A percentile compares a stretch with the other conserved stretches of the same genome.
Evolutionary conservation across 2,329 filamentous ascomycete genomes (phyloP).

Genomic region (Ilyonectria destructans): DNA sequence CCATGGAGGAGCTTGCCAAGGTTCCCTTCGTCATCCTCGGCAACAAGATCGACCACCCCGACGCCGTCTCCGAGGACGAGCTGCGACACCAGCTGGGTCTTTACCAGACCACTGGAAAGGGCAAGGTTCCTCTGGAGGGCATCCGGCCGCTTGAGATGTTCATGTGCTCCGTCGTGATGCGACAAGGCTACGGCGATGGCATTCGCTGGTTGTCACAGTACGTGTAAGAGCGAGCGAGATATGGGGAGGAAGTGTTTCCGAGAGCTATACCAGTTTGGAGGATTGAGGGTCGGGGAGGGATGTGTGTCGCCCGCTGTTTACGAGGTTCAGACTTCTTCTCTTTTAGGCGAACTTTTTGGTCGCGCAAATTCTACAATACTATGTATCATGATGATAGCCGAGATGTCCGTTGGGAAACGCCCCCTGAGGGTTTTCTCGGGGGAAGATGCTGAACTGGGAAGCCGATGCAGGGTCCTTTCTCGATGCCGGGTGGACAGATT

Average conservation of each 20-base stretch:
- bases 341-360: constrained; percentile 54
- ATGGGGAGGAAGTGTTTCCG: constrained; percentile 22
- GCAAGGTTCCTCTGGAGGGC: constrained; percentile 92
- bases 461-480: constrained; percentile 9
- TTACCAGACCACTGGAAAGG: constrained; percentile 97
- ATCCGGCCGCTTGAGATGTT: constrained; percentile 97
- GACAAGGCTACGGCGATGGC: constrained; percentile 93
- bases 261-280: constrained; percentile 45
- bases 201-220: constrained; percentile 96
- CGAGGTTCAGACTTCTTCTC: constrained; percentile 56
- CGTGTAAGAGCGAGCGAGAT: constrained; percentile 71
- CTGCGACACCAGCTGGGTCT: constrained; percentile 92
- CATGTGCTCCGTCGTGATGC: constrained; percentile 99
- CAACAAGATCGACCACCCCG: constrained; percentile 99
- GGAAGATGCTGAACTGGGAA: constrained; percentile 24
- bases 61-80: constrained; percentile 96
- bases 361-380: constrained; percentile 53
- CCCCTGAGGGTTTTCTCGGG: constrained; percentile 16
- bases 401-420: constrained; percentile 24
- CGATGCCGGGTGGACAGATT: constrained; percentile 13
- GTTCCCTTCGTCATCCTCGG: constrained; percentile 96
- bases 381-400: constrained; percentile 29
- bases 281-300: constrained; percentile 36
- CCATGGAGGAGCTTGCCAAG: constrained; percentile 97
- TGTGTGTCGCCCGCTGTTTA: constrained; percentile 49